A percentile compares a stretch with the other conserved stretches of the same genome.
phyloP scores from a whole-genome alignment of 768 basidiomycete species.

The Cubamyces sp. region DNA sequence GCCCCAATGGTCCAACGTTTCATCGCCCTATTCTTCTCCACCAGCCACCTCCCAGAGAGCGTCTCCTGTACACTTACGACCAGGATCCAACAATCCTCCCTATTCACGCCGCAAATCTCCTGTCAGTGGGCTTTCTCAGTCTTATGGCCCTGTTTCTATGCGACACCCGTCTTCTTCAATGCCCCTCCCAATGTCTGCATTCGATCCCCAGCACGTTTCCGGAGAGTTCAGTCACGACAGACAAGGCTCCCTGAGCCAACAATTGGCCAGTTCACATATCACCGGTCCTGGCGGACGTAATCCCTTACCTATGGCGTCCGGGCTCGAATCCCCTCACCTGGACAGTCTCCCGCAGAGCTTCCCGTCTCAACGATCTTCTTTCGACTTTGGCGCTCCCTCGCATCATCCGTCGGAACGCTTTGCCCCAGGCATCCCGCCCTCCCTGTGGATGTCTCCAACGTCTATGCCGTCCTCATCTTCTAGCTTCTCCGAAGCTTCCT shows the following conservation, averaged over 20 bases:
- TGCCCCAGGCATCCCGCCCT: slow-evolving; percentile 64
- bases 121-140: slow-evolving; percentile 43
- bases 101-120: slow-evolving; percentile 35
- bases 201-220: slow-evolving; percentile 19
- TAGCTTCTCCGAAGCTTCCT: slow-evolving; percentile 33
- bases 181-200: slow-evolving; percentile 23
- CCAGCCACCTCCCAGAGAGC: slow-evolving; percentile 48
- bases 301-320: slow-evolving; percentile 16
- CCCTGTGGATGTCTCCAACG: slow-evolving; percentile 83
- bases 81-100: slow-evolving; percentile 25
- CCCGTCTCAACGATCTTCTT: slow-evolving; percentile 31
- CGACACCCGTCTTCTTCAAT: slow-evolving; percentile 26
- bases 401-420: slow-evolving; percentile 51
- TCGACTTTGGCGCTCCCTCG: slow-evolving; percentile 30
- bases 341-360: slow-evolving; percentile 25
- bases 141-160: slow-evolving; percentile 24
- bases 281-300: slow-evolving; percentile 18
- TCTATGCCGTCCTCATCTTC: slow-evolving; percentile 52
- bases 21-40: slow-evolving; percentile 31
- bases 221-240: slow-evolving; percentile 27
- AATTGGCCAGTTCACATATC: slow-evolving; percentile 19
- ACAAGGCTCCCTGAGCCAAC: slow-evolving; percentile 28
- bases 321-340: slow-evolving; percentile 23
- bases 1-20: slow-evolving; percentile 31
- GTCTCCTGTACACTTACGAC: slow-evolving; percentile 66